Conservation (phyloP, 257 asterid species). For the Striga asiatica region DNA sequence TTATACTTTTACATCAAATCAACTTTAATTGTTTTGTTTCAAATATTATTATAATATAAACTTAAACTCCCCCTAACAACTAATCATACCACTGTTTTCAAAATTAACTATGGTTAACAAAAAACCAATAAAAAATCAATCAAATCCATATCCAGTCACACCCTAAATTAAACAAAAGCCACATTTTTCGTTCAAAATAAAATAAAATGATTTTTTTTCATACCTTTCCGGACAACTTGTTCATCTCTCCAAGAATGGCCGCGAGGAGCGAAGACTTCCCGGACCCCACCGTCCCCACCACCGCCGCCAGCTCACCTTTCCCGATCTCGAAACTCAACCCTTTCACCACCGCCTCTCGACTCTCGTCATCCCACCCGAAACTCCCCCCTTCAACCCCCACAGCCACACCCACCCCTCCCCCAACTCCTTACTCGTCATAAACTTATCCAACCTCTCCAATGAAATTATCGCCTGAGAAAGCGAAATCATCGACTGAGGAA, state of each 20-base stretch:
- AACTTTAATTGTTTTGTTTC: too few species aligned
- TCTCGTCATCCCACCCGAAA: slow-evolving; percentile 87
- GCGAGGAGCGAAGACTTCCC: slow-evolving; percentile 90
- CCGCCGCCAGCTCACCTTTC: slow-evolving; percentile 71
- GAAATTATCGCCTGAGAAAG: slow-evolving; percentile 88
- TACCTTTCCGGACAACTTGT: slow-evolving; percentile 79
- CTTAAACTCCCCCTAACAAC: too few species aligned
- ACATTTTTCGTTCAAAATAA: background rate
- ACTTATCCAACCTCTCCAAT: slow-evolving; percentile 66
- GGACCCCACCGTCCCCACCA: slow-evolving; percentile 95
- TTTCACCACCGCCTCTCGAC: slow-evolving; percentile 40
- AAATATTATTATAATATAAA: too few species aligned
- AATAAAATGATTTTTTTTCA: too few species aligned
- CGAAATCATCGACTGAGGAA: slow-evolving; percentile 90
- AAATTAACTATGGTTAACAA: too few species aligned
- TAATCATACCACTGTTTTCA: too few species aligned
- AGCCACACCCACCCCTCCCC: slow-evolving; percentile 39
- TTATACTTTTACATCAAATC: too few species aligned
- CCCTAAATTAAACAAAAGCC: too few species aligned
- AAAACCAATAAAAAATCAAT: too few species aligned
- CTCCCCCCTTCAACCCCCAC: slow-evolving; percentile 56
- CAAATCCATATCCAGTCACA: too few species aligned
- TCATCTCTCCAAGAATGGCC: slow-evolving; percentile 91
- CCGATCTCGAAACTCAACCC: slow-evolving; percentile 38
- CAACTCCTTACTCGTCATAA: slow-evolving; percentile 75